Evolutionary conservation across 352 stramenopile species (phyloP).

Genomic region (Phytophthora colocasiae): DNA sequence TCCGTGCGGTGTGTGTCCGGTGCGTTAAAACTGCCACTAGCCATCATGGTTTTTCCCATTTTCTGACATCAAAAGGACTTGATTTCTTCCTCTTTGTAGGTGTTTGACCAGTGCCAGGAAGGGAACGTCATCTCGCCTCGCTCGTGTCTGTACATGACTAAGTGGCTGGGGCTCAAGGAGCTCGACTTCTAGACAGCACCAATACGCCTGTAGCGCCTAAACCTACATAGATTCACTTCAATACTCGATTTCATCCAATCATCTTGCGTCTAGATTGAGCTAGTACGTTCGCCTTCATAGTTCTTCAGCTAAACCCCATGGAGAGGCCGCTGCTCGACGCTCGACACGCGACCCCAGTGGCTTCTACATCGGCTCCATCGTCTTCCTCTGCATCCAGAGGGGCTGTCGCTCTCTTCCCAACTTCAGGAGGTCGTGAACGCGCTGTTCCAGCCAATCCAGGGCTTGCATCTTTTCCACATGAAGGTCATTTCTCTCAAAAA

Average conservation of each 20-base stretch:
- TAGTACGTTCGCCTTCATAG: neutral
- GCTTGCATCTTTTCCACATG: conserved; percentile 31
- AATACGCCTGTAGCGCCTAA: neutral
- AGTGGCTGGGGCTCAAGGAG: conserved; percentile 92
- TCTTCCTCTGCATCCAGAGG: conserved; percentile 24
- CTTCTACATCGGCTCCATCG: neutral
- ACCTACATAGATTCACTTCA: conserved; percentile 23
- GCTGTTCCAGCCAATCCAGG: conserved; percentile 21
- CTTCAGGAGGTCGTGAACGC: conserved; percentile 16
- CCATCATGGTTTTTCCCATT: neutral
- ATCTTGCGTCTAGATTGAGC: neutral
- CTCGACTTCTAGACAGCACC: conserved; percentile 67
- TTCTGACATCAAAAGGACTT: conserved; percentile 17
- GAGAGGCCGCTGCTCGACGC: conserved; percentile 32
- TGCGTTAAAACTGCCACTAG: conserved; percentile 37
- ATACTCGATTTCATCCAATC: conserved; percentile 28
- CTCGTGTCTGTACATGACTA: conserved; percentile 92
- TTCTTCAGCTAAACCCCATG: conserved; percentile 12
- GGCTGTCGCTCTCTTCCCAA: conserved; percentile 15
- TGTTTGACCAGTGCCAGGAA: conserved; percentile 92
- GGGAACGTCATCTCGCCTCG: conserved; percentile 92
- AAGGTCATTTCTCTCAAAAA: conserved; percentile 23
- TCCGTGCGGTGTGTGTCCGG: conserved; percentile 89
- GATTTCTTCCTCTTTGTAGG: conserved; percentile 38
- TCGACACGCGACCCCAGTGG: neutral